Evolutionary conservation across 2,329 filamentous ascomycete genomes (phyloP), one percentile per base, ranked within the genome.

Genomic region (Botrytis galanthina): DNA sequence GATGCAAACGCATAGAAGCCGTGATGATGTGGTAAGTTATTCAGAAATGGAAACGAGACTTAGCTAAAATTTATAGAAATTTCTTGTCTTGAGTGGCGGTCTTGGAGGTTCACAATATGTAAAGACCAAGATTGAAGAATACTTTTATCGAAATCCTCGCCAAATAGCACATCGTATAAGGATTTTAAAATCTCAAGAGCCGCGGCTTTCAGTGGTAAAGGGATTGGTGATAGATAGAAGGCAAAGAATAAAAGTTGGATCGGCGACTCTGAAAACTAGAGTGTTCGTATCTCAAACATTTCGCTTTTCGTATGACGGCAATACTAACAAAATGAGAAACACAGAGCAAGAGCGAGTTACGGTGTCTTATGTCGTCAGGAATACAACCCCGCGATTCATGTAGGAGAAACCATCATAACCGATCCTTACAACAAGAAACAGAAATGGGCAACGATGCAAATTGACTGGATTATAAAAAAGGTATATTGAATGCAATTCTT

Each of bases 201-300:
- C 87, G 0, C 86, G 88, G 72, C 84, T 89, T 0, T 86, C 87
- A 8, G 86, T 88, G 1, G 86, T 86, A 60, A 86, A 86, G 74
- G 87, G 87, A 0, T 79, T 88, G 3, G 84, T 88, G 1, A 81
- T 84, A 4, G 86, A 89, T 67, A 82, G 86, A 18, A 80, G 87
- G n/a, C 84, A 87, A 60, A 85, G 83, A 66, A 81, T 86, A 7
- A 81, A 83, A 1, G 82, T 82, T 22, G 81, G 80, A 2, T 79
- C 81, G 3, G 80, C 85, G 0, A 84, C 87, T 0, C 81, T 88
- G 14, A 80, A 82, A 14, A 82, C 80, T 44, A 80, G 84, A 6
- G 80, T 84, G 64, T 73, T 48, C 32, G 63, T 54, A 26, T 35
- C 70, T 44, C n/a, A 14, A 37, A 67, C 8, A 66, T 39, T 67